Evolutionary conservation across 2,329 filamentous ascomycete species (phyloP), one percentile per base, ranked within the genome.

Genomic region (Myriosclerotinia scirpicola): DNA sequence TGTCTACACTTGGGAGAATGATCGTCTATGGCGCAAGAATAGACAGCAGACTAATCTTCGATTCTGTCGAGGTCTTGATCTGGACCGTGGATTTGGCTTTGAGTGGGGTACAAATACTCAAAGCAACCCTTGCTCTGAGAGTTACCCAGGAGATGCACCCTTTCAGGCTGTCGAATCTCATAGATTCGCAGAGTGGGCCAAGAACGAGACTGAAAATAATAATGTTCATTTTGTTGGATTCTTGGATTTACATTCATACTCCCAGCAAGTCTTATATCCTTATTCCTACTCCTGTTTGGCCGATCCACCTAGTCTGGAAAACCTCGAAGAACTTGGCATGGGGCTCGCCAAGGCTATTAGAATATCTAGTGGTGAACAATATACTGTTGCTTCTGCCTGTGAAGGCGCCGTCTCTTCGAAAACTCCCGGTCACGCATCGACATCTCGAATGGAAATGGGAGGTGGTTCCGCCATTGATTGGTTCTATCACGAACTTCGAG

Each of bases 1-100:
- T 75, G 89, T 92, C 70, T 97, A 97, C 78, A 93, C 91, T 0
- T 98, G 94, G 94, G 87, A 93, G 68, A 87, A 87, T 1, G 94
- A 99, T 77, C 88, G 95, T 9, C 82, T 99, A 0, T 99, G 94
- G 94, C 90, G 94, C 74, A 99, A 98, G 80, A 96, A 95, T 67
- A 84, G 92, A 59, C 94, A 98, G 76, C 84, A 88, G 61, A 98
- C 93, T 0, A 88, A 84, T 67, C 83, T 96, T 67, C 85, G 87
- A 20, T 94, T 94, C 78, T 99, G 95, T 76, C 88, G 85, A 8
- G 95, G 95, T 11, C 82, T 97, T 60, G 95, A 99, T 76, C 84
- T 99, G 20, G 94, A 98, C 75, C 91, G 92, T 70, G 86, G 89
- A 17, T 98, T 94, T 79, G 86, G 88, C 2, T 97, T 90, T 77